Evolutionary conservation across 768 basidiomycete genomes (phyloP), one percentile per base, ranked within the genome.

Genomic region (Hygrophorus pudorinus): DNA sequence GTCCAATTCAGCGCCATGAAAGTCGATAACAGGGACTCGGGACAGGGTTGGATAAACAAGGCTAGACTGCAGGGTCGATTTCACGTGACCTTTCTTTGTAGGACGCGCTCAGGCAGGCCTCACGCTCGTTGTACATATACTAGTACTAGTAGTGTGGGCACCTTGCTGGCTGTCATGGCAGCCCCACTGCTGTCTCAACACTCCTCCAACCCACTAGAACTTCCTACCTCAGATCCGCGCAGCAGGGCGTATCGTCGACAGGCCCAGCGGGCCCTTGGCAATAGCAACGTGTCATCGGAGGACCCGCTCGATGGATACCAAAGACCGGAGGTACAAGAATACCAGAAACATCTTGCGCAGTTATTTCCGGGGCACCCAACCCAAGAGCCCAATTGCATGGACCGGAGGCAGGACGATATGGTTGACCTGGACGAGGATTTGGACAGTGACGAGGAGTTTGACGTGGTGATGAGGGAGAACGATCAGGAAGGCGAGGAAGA

Each of bases 1-100:
- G 74, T 71, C 80, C 81, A 86, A 65, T 89, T 86, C 34, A 89
- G 69, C 5, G 85, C 79, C 86, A 88, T 88, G n/a, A n/a, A n/a
- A 51, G 52, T 63, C 40, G 35, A 7, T 24, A 24, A 3, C 4
- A 24, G 3, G 24, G 24, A 24, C n/a, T n/a, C n/a, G n/a, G n/a
- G n/a, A n/a, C n/a, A n/a, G n/a, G 24, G 3, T 24, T 24, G 3
- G 24, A 24, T 24, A 24, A 24, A 24, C 7, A 3, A 3, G 24
- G 24, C 7, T 24, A 24, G 24, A 7, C 24, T 24, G 7, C 7
- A 24, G 24, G 24, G 24, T 24, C 24, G 24, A 7, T 3, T 24
- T 3, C 24, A 24, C 24, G 24, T 24, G 24, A 24, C 24, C 7
- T 24, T 7, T 7, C 24, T 7, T 7, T 7, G 24, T 24, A 24